Conservation (phyloP, 129 eudicot species). For the Logfia minima region DNA sequence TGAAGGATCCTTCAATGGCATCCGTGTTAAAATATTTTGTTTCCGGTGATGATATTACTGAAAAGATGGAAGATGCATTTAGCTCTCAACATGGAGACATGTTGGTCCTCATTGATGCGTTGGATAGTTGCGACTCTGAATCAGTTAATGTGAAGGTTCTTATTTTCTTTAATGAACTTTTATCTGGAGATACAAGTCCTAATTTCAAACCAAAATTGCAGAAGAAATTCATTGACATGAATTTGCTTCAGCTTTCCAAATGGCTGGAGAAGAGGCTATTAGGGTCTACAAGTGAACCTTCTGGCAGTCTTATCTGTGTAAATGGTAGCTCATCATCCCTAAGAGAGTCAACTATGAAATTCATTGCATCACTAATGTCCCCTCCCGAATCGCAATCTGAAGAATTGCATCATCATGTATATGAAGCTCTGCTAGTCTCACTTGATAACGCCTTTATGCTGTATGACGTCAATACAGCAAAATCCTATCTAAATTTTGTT, state of each 20-base stretch:
- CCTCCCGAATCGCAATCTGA: conserved; percentile 45
- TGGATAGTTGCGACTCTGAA: conserved; percentile 72
- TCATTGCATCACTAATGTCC: conserved; percentile 56
- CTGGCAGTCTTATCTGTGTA: conserved; percentile 37
- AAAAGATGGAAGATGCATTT: conserved; percentile 47
- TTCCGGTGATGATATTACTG: conserved; percentile 51
- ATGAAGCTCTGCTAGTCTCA: conserved; percentile 62
- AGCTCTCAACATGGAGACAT: conserved; percentile 62
- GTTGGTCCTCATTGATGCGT: conserved; percentile 68
- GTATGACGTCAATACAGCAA: conserved; percentile 68
- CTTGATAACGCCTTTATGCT: conserved; percentile 73
- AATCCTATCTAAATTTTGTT: conserved; percentile 64
- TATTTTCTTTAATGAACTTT: conserved; percentile 66
- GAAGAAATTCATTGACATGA: conserved; percentile 67
- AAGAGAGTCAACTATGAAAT: conserved; percentile 82
- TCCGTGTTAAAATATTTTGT: conserved; percentile 49
- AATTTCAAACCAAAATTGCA: conserved; percentile 52
- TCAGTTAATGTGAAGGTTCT: conserved; percentile 72
- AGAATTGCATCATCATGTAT: conserved; percentile 60
- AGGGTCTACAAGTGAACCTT: conserved; percentile 51
- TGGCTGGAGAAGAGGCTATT: conserved; percentile 87
- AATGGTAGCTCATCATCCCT: conserved; percentile 63
- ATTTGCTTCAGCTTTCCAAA: conserved; percentile 61
- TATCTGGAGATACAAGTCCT: conserved; percentile 55
- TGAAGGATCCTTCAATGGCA: conserved; percentile 52